Conservation (phyloP, 139 green algal species). For the Yamagishiella unicocca region DNA sequence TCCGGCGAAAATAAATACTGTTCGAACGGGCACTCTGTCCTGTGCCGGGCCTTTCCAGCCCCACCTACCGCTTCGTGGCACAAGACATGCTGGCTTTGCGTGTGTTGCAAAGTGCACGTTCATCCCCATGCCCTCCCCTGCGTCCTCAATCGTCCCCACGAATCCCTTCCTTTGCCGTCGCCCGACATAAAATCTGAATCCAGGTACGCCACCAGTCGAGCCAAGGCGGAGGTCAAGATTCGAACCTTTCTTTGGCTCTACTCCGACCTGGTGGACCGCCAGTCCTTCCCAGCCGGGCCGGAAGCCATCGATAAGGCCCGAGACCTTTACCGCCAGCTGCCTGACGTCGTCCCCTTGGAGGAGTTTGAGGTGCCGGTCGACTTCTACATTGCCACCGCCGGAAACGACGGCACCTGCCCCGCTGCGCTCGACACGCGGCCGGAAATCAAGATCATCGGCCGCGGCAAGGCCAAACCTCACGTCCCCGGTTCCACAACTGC, state of each 20-base stretch:
- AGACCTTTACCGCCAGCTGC: conserved; percentile 1
- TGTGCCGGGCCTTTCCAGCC: too few species aligned
- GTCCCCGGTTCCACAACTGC: conserved; percentile 1
- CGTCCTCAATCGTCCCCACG: too few species aligned
- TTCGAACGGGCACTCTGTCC: too few species aligned
- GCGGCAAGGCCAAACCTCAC: conserved; percentile 40
- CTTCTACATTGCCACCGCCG: neutral
- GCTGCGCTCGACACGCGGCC: conserved; percentile 21
- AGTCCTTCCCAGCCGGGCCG: neutral
- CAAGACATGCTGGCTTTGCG: too few species aligned
- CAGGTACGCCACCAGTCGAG: conserved; percentile 64
- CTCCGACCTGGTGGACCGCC: conserved; percentile 23
- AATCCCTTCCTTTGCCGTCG: too few species aligned
- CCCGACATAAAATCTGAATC: too few species aligned
- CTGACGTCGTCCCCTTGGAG: conserved; percentile 35
- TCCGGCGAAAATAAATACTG: too few species aligned
- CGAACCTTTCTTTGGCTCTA: conserved; percentile 60
- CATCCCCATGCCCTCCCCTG: too few species aligned
- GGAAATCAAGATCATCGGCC: conserved; percentile 45
- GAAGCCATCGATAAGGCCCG: conserved; percentile 27
- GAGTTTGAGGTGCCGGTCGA: conserved; percentile 44
- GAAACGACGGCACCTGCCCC: neutral
- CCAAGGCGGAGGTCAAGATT: conserved; percentile 56
- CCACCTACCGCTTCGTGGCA: too few species aligned
- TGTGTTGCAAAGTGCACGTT: too few species aligned